phyloP scores from a whole-genome alignment of 1,284 basidiomycete species.

The Malassezia yamatoensis region DNA sequence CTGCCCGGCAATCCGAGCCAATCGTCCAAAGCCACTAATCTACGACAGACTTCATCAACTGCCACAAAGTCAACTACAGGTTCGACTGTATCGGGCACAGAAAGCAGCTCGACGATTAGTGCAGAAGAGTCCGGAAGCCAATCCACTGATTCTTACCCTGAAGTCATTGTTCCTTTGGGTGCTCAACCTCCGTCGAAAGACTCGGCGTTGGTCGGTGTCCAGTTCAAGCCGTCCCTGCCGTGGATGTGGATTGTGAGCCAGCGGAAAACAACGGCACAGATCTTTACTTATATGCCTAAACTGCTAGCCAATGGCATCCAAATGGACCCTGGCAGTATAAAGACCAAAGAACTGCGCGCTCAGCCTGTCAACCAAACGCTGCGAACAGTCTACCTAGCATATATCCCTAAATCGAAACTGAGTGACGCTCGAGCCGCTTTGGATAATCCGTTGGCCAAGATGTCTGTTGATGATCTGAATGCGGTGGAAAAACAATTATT shows the following conservation, averaged over 20 bases:
- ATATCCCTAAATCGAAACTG: constrained; percentile 18
- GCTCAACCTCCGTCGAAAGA: neutral
- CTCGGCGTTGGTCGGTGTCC: constrained; percentile 18
- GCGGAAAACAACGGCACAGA: constrained; percentile 39
- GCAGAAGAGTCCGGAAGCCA: no score
- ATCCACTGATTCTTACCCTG: neutral
- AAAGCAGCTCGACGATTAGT: no score
- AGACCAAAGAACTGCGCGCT: neutral
- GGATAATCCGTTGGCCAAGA: constrained; percentile 14
- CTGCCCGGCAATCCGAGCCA: neutral
- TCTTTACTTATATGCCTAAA: constrained; percentile 44
- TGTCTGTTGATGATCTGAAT: constrained; percentile 23
- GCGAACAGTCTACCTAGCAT: constrained; percentile 37
- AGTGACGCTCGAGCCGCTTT: neutral
- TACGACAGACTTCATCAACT: no score
- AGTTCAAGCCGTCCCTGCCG: constrained; percentile 33
- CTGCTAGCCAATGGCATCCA: constrained; percentile 23
- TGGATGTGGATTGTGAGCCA: constrained; percentile 39
- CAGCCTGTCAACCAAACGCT: constrained; percentile 1
- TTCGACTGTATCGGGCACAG: no score
- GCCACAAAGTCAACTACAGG: no score
- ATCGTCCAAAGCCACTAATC: neutral
- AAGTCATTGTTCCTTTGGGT: neutral
- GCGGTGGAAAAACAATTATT: constrained; percentile 30
- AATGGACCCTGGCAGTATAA: neutral